Evolutionary conservation across 2,329 filamentous ascomycete genomes (phyloP), one percentile per base, ranked within the genome.

Genomic region (Xylariaceae sp.): DNA sequence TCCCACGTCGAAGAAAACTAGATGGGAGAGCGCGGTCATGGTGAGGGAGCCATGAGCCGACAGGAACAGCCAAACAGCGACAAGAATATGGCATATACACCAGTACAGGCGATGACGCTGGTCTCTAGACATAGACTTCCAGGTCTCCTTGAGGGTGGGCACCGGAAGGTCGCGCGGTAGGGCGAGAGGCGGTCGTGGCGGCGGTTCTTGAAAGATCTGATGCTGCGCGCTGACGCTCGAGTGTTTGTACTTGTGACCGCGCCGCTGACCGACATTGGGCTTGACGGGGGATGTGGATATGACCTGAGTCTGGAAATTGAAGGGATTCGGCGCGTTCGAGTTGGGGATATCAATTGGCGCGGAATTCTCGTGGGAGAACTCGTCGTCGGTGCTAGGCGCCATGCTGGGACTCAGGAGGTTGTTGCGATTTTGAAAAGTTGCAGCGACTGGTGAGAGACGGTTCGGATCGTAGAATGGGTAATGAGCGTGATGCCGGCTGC

Each of bases 171-270:
- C 96, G 50, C 92, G 91, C 1, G 94, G 94, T 0, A 99, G 83
- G 30, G 93, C 89, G 20, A 96, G 83, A 3, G 94, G 93, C 1
- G 92, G 88, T 47, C 92, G 84, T 4, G 85, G 88, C 0, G 92
- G 87, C 6, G 94, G 94, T 70, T 97, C 92, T 64, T 95, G 90
- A 73, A 97, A 96, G 72, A 97, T 95, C 72, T 97, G 92, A 70
- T 97, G 92, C 65, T 87, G 84, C 6, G 84, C 77, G 16, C 91
- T 96, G 52, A 99, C 88, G 70, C 91, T 96, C 71, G 90, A 95
- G 76, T 97, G 93, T 70, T 97, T 96, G 81, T 99, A 99, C 71
- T 94, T 92, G 77, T 99, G 94, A 58, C 94, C 94, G 57, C 93
- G 88, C 61, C 94, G 86, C 73, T 96, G 91, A 59, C 92, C 92